These are phyloP conservation scores for Plasmopara halstedii DNA, from an alignment of 352 stramenopile species.

Conservation along the genomic window DNA sequence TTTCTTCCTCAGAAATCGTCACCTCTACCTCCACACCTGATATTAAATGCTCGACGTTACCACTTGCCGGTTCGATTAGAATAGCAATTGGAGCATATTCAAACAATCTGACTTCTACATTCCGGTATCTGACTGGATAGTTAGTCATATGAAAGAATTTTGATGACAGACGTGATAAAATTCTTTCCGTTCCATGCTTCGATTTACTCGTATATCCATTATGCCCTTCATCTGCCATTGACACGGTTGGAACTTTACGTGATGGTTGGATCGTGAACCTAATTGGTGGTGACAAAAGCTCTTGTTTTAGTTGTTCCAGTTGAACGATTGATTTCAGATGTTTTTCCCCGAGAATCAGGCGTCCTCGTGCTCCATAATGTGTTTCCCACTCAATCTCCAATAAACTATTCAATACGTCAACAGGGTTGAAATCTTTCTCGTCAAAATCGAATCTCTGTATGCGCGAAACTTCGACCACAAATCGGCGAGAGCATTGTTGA, in stretches of 20 bases:
- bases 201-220: conserved; percentile 6
- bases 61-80: conserved; percentile 5
- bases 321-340: conserved; percentile 11
- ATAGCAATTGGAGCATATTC: conserved; percentile 21
- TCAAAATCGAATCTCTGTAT: conserved; percentile 3
- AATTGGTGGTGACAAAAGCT: conserved; percentile 28
- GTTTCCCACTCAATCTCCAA: conserved; percentile 50
- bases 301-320: conserved; percentile 9
- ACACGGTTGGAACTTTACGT: background rate
- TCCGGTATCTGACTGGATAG: conserved; percentile 5
- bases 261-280: conserved; percentile 21
- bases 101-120: conserved; percentile 14
- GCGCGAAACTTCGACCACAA: conserved; percentile 39
- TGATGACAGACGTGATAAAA: conserved; percentile 6
- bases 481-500: conserved; percentile 36
- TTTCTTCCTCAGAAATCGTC: conserved; percentile 27
- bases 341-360: conserved; percentile 15
- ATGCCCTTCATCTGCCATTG: background rate
- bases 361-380: conserved; percentile 36
- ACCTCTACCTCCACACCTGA: conserved; percentile 21
- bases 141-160: conserved; percentile 18
- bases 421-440: conserved; percentile 1
- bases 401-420: conserved; percentile 27
- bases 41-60: conserved; percentile 1
- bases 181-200: conserved; percentile 4